A percentile compares a stretch with the other conserved stretches of the same genome.
phyloP scores from a whole-genome alignment of 2,329 filamentous ascomycete genomes.

The Ophiostoma populinum region DNA sequence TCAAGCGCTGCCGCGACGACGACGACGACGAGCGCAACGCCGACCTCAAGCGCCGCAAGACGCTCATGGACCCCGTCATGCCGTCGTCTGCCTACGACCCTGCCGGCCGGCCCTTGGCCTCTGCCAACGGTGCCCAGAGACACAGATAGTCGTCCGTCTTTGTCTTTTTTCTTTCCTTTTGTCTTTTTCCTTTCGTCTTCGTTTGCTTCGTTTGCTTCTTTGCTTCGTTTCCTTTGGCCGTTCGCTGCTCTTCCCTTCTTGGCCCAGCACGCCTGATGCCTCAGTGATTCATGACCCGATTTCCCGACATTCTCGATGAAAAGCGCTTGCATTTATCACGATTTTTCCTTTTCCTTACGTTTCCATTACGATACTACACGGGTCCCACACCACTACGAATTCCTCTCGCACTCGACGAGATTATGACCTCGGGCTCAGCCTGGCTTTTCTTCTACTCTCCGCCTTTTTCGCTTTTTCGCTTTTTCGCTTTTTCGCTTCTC shows the following conservation, averaged over 20 bases:
- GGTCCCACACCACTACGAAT: slow-evolving; percentile 10
- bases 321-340: slow-evolving; percentile 10
- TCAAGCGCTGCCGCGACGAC: slow-evolving; percentile 26
- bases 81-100: slow-evolving; percentile 17
- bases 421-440: too few species aligned
- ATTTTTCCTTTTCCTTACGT: slow-evolving; percentile 3
- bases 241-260: not conserved
- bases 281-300: slow-evolving; percentile 10
- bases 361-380: slow-evolving; percentile 7
- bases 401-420: too few species aligned
- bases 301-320: slow-evolving; percentile 5
- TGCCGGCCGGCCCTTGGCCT: slow-evolving; percentile 11
- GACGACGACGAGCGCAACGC: slow-evolving; percentile 24
- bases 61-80: slow-evolving; percentile 16
- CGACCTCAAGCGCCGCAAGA: slow-evolving; percentile 21
- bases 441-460: slow-evolving; percentile 6
- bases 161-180: not conserved
- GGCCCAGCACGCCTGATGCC: slow-evolving; percentile 3
- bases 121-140: slow-evolving; percentile 15
- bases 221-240: slow-evolving; percentile 3
- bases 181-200: slow-evolving; percentile 1
- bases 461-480: not conserved
- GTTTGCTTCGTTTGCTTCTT: slow-evolving; percentile 3
- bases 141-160: slow-evolving; percentile 8
- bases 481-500: not conserved